A percentile compares a stretch with the other conserved stretches of the same genome.
Evolutionary conservation across 2,329 filamentous ascomycete species (phyloP).

Genomic region (Ophiostoma pallidulum): DNA sequence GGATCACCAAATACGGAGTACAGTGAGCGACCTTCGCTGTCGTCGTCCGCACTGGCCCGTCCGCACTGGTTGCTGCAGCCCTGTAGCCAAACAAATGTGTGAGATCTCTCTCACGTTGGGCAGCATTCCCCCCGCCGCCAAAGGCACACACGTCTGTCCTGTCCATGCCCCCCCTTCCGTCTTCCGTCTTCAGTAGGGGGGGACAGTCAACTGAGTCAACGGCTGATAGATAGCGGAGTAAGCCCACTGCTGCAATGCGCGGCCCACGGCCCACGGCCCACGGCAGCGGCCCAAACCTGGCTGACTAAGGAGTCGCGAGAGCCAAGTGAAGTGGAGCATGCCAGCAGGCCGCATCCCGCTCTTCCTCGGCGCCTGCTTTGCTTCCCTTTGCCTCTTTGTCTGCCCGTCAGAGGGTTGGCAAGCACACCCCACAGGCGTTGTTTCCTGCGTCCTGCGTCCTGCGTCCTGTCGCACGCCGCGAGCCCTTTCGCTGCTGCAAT

Average conservation of each 20-base stretch:
- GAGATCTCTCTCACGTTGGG: constrained; percentile 3
- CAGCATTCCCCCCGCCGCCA: constrained; percentile 1
- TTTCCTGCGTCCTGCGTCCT: no score
- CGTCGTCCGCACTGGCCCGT: neutral
- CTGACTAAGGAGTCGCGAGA: neutral
- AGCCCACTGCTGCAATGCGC: no score
- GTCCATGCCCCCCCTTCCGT: no score
- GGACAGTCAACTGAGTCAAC: constrained; percentile 1
- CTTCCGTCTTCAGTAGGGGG: constrained; percentile 4
- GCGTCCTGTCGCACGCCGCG: no score
- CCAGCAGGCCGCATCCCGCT: constrained; percentile 9
- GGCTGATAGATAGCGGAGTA: no score
- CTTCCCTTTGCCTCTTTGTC: neutral
- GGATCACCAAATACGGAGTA: neutral
- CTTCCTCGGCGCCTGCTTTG: neutral
- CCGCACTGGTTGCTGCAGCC: neutral
- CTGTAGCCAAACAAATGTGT: neutral
- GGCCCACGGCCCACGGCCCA: no score
- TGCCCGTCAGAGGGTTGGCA: no score
- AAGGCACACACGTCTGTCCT: constrained; percentile 9
- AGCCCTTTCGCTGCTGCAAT: no score
- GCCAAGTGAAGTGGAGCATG: neutral
- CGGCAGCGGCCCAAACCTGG: neutral
- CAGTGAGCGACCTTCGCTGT: neutral
- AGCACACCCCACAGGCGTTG: no score